Base-by-base conservation (phyloP, 2,329 filamentous ascomycete genomes). In the Aspergillus sp. region DNA sequence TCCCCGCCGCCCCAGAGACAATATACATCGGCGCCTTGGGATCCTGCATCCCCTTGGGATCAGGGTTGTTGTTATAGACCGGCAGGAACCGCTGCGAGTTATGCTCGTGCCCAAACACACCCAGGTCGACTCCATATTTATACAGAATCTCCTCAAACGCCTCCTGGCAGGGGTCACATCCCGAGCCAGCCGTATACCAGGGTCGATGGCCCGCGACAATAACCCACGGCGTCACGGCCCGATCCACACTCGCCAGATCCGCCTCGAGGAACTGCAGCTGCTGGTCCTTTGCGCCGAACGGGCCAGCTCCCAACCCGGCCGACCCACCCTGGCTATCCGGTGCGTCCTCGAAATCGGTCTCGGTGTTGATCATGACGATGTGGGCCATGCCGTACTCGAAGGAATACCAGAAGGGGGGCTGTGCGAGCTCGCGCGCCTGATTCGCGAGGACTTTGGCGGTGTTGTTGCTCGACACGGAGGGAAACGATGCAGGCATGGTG, bases 371-470 rank as follows among this genome's bases (percentile, higher is more conserved):
- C 80, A 83, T 82, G 37, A 79, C 72, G 53, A 83, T 68, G 66
- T 85, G 83, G 1, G 73, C 76, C 79, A 84, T 81, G 58, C 83
- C 83, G 67, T 85, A 84, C 59, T 85, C 83, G 65, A 85, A 86
- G 0, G 80, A 83, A 72, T 83, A 85, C 83, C 83, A 85, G 64
- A 84, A 84, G 0, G 82, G 80, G 15, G 82, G 80, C n/a, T 80
- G 76, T 4, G 81, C 72, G 8, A 82, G 73, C 40, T 66, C 23
- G 21, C 67, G 63, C 2, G 83, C 82, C 62, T 76, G 77, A 58
- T 77, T 76, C 45, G 82, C 81, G 23, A 70, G 71, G 3, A 76
- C 60, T 45, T 75, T 75, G 1, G 81, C 81, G 0, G 69, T 68
- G 2, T 61, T 65, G 66, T 77, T 72, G 9, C 69, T 55, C 0